Evolutionary conservation across 306 rosid genomes (phyloP), one percentile per base, ranked within the genome.

Genomic region (Biancaea sappan): DNA sequence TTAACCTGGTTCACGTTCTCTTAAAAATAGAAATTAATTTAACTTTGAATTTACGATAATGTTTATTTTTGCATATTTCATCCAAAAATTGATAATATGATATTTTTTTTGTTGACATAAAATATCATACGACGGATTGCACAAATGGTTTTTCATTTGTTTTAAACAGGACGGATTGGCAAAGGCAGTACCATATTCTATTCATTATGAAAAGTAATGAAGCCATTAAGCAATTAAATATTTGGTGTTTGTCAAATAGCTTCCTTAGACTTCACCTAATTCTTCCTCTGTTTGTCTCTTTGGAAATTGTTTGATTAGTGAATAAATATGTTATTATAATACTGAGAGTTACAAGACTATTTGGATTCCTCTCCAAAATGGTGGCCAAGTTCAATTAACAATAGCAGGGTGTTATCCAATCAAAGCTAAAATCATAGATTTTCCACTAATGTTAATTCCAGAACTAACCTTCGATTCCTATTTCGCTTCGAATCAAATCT

Each of bases 351-450:
- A 52, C 24, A 52, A 43, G 40, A 28, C 26, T 58, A 51, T 1
- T 72, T 18, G 60, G 16, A 40, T 52, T 80, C 52, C 38, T 74
- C 77, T 19, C 34, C 18, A 41, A 44, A 18, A n/a, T n/a, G 59
- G 25, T 51, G 80, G 68, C 43, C 83, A 74, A 59, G 76, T 81
- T 81, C 81, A 73, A 7, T 72, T 71, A 72, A 75, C 73, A 57
- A 47, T 21, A 12, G 2, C 8, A 66, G 48, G 24, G 14, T 38
- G 32, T 59, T 26, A 43, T 29, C 9, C 37, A 43, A 80, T 58
- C 72, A 35, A 53, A 72, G 43, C 16, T 37, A 18, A 52, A 50
- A 35, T 50, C 37, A 62, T 64, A 9, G 41, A n/a, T 65, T 73
- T 16, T 11, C 58, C 65, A 40, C 31, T 48, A 52, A 57, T 13